phyloP scores from a whole-genome alignment of 176 grass and related monocot genomes.

The Areca catechu region DNA sequence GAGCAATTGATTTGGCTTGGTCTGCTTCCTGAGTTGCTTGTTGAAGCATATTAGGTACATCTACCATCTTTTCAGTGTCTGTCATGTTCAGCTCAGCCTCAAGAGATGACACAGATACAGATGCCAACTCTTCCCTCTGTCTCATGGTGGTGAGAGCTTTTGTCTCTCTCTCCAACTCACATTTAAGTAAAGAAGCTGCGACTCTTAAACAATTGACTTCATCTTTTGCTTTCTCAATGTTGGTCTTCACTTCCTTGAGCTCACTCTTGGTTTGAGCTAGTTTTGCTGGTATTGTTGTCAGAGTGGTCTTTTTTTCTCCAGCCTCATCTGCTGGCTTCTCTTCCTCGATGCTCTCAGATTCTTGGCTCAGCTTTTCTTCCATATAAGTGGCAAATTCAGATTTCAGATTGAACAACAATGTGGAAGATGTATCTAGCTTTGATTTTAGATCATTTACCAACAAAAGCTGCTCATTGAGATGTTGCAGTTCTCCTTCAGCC shows the following conservation, averaged over 20 bases:
- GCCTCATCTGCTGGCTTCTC: neutral
- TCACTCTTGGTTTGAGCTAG: conserved; percentile 33
- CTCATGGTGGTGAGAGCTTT: conserved; percentile 19
- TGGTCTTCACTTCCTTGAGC: conserved; percentile 42
- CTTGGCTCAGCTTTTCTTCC: neutral
- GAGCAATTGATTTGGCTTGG: conserved; percentile 29
- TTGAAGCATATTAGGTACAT: conserved; percentile 36
- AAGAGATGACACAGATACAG: conserved; percentile 28
- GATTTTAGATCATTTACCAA: conserved; percentile 1
- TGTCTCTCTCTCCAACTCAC: conserved; percentile 52
- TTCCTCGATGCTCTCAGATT: neutral
- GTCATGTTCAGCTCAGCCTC: conserved; percentile 43
- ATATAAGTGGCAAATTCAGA: neutral
- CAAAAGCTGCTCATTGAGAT: neutral
- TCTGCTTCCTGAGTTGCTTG: conserved; percentile 34
- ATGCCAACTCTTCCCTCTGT: conserved; percentile 33
- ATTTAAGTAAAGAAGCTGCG: conserved; percentile 38
- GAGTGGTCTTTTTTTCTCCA: neutral
- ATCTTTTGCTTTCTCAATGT: conserved; percentile 50
- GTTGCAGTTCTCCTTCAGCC: neutral
- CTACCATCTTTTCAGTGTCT: conserved; percentile 12
- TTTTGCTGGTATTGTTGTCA: neutral
- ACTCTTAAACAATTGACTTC: conserved; percentile 46
- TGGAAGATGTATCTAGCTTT: neutral
- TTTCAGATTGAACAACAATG: neutral